A percentile compares a stretch with the other conserved stretches of the same genome.
Evolutionary conservation across 805 yeast genomes (phyloP).

Genomic region (Candida insectorum): DNA sequence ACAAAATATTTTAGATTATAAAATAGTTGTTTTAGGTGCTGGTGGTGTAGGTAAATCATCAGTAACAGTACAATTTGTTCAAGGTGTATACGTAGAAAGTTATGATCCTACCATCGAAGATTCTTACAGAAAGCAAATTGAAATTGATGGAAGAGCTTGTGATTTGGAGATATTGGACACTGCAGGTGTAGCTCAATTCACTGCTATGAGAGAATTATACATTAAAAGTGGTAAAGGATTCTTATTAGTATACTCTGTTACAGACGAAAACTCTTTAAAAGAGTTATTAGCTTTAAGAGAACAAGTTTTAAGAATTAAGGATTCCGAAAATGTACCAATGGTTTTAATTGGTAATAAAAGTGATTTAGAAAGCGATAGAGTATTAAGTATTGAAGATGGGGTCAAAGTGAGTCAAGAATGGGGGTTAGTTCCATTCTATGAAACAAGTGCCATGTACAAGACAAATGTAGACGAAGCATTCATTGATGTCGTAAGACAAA

Average conservation of each 20-base stretch:
- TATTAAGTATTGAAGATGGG: slow-evolving; percentile 78
- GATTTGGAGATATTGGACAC: slow-evolving; percentile 70
- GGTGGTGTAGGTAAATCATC: slow-evolving; percentile 98
- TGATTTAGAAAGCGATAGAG: slow-evolving; percentile 73
- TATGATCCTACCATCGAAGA: slow-evolving; percentile 98
- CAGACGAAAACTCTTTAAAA: slow-evolving; percentile 62
- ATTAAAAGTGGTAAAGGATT: slow-evolving; percentile 84
- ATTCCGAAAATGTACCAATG: slow-evolving; percentile 75
- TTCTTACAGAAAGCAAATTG: slow-evolving; percentile 84
- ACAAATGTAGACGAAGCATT: slow-evolving; percentile 91
- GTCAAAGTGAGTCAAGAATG: slow-evolving; percentile 77
- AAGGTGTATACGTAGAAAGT: slow-evolving; percentile 82
- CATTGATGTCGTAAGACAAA: slow-evolving; percentile 83
- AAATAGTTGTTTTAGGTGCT: slow-evolving; percentile 89
- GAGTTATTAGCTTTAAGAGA: slow-evolving; percentile 78
- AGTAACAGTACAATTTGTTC: slow-evolving; percentile 87
- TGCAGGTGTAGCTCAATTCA: slow-evolving; percentile 79
- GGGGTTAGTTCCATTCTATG: slow-evolving; percentile 90
- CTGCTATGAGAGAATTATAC: slow-evolving; percentile 90
- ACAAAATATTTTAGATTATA: slow-evolving; percentile 64
- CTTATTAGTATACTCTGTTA: slow-evolving; percentile 54
- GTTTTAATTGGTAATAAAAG: slow-evolving; percentile 90
- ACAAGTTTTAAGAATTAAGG: slow-evolving; percentile 82
- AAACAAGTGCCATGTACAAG: slow-evolving; percentile 87
- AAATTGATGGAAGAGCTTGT: slow-evolving; percentile 83